Conservation (phyloP, 352 stramenopile species). For the Phytophthora ohioensis region DNA sequence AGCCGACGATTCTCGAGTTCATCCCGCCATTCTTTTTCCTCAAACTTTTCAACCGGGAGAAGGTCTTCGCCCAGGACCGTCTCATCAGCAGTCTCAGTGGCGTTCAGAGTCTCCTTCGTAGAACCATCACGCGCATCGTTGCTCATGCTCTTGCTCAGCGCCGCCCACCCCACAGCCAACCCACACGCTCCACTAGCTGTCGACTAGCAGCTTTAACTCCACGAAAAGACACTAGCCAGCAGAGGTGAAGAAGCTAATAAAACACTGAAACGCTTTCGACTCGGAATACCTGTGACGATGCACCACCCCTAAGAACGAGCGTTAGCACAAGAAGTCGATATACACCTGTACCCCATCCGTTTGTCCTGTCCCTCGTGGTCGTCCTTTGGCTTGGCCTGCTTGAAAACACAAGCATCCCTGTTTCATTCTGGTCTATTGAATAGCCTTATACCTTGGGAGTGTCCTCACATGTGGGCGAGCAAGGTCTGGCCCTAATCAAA, state of each 20-base stretch:
- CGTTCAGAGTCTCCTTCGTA: conserved; percentile 4
- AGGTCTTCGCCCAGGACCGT: conserved; percentile 5
- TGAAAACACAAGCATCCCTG: conserved; percentile 21
- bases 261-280: conserved; percentile 28
- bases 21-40: conserved; percentile 11
- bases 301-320: background rate
- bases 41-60: background rate
- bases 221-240: conserved; percentile 13
- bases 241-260: conserved; percentile 32
- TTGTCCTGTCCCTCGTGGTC: conserved; percentile 1
- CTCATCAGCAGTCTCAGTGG: conserved; percentile 3
- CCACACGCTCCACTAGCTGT: conserved; percentile 2
- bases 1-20: conserved; percentile 16
- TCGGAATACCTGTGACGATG: background rate
- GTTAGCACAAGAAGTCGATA: conserved; percentile 9
- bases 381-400: conserved; percentile 6
- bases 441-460: conserved; percentile 42
- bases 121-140: conserved; percentile 7
- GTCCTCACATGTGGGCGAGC: conserved; percentile 28
- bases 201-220: conserved; percentile 1
- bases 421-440: conserved; percentile 40
- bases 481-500: conserved; percentile 35
- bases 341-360: background rate
- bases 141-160: conserved; percentile 19
- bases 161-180: background rate